Conservation (phyloP, 495 filamentous ascomycete species). For the Hypoxylon lienhwacheense region DNA sequence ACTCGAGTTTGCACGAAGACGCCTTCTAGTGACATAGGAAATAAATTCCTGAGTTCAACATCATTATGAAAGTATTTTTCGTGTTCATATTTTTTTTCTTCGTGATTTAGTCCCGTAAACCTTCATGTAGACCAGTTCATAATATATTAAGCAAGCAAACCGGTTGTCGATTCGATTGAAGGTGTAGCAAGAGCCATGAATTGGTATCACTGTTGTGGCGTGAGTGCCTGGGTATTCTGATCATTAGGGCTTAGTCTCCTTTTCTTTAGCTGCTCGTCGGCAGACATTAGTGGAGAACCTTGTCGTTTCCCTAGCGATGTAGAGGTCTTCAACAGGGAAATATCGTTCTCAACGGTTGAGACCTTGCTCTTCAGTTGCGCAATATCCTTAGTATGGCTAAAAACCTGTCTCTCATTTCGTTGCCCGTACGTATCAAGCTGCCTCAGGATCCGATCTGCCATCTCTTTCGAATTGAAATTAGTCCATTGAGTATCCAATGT, state of each 20-base stretch:
- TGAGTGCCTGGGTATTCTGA: background rate
- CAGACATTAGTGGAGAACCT: slow-evolving; percentile 3
- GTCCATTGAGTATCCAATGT: slow-evolving; percentile 26
- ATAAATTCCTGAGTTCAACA: background rate
- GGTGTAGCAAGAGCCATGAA: no score
- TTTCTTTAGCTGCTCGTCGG: slow-evolving; percentile 17
- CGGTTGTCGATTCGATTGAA: no score
- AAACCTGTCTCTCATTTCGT: slow-evolving; percentile 15
- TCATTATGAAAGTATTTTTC: background rate
- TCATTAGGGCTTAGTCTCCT: slow-evolving; percentile 11
- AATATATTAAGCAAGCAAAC: no score
- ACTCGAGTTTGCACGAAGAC: background rate
- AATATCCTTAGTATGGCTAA: slow-evolving; percentile 7
- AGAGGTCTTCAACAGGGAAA: background rate
- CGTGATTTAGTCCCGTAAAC: no score
- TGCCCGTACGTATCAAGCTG: slow-evolving; percentile 14
- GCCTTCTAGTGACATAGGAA: background rate
- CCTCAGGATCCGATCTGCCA: slow-evolving; percentile 28
- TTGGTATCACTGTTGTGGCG: background rate
- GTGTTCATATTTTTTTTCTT: no score
- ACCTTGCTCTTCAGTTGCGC: slow-evolving; percentile 9
- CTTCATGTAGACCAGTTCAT: no score
- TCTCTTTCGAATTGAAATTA: slow-evolving; percentile 30
- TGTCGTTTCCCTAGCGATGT: slow-evolving; percentile 7
- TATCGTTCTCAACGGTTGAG: background rate